A percentile compares a stretch with the other conserved stretches of the same genome.
Evolutionary conservation across 257 asterid species (phyloP).

Genomic region (Oldenlandia corymbosa): DNA sequence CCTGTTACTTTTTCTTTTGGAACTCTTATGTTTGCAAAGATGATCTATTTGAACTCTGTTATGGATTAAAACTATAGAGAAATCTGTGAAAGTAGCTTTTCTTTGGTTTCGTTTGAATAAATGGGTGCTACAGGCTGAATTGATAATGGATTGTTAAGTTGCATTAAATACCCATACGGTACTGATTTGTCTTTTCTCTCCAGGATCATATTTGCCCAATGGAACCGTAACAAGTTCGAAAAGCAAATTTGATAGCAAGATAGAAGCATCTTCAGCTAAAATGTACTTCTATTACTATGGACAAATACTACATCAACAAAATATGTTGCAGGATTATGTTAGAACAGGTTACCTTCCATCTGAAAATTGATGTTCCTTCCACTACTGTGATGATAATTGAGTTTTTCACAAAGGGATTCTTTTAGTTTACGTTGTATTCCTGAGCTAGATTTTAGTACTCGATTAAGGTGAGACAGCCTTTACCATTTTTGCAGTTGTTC

Average conservation of each 20-base stretch:
- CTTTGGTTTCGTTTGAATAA: background rate
- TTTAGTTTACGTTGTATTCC: background rate
- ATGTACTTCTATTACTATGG: conserved; percentile 99
- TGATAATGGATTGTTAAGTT: background rate
- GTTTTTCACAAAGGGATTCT: background rate
- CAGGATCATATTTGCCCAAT: conserved; percentile 60
- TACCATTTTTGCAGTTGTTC: background rate
- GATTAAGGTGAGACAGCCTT: no score
- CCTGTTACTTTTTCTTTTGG: background rate
- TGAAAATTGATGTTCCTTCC: background rate
- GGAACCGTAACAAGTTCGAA: conserved; percentile 48
- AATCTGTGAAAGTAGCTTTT: background rate
- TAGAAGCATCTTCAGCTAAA: conserved; percentile 94
- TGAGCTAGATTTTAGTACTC: background rate
- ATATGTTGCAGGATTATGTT: conserved; percentile 98
- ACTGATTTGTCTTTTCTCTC: conserved; percentile 1
- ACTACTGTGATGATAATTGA: no score
- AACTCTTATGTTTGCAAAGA: background rate
- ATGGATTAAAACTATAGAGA: background rate
- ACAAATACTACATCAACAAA: conserved; percentile 96
- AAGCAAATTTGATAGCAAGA: conserved; percentile 91
- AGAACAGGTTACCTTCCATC: conserved; percentile 61
- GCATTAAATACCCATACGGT: background rate
- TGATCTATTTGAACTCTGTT: background rate
- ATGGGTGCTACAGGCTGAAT: background rate